Base-by-base conservation (phyloP, 805 yeast species). In the Candida dajiaensis region DNA sequence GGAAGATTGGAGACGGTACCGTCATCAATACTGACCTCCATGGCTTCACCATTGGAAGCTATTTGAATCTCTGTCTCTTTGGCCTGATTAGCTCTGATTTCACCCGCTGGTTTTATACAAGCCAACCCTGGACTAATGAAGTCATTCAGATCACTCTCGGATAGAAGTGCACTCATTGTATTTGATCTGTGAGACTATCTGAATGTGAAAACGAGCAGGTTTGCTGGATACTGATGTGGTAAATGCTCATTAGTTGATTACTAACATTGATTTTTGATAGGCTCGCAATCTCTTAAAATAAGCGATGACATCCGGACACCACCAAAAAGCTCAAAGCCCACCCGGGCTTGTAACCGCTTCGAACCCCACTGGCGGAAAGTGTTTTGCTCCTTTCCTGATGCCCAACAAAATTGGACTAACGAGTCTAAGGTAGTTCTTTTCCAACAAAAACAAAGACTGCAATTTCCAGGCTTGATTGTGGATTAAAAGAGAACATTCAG, bases 91-190 rank as follows among this genome's bases (percentile, higher is more conserved):
- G 50, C 33, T 39, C 67, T 63, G 18, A 60, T 64, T 28, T 67
- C 73, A 44, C 77, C 83, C 11, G 81, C 83, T 0, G 98, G 97
- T 67, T 89, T 94, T 45, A 90, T 83, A 63, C 99, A 94, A 0
- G 97, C 98, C 23, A 87, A 82, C 0, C 96, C 95, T 0, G 98
- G 99, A 28, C 86, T 76, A 39, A 94, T 92, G 67, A 89, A 94
- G 66, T 94, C 99, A 66, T 94, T 94, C 47, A 94, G 69, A 59
- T 94, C 97, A 48, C 87, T 94, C 20, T 89, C 90, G 9, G 95
- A 85, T 45, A 92, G 72, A 38, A 90, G 70, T 1, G 97, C 89
- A 67, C 95, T 85, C 98, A 90, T 89, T 28, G 12, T 28, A 4
- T 28, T n/a, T 28, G 4, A 13, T n/a, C 3, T 28, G n/a, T 28